phyloP scores from a whole-genome alignment of 2,329 filamentous ascomycete genomes.

The Chrysoporthe austroafricana region DNA sequence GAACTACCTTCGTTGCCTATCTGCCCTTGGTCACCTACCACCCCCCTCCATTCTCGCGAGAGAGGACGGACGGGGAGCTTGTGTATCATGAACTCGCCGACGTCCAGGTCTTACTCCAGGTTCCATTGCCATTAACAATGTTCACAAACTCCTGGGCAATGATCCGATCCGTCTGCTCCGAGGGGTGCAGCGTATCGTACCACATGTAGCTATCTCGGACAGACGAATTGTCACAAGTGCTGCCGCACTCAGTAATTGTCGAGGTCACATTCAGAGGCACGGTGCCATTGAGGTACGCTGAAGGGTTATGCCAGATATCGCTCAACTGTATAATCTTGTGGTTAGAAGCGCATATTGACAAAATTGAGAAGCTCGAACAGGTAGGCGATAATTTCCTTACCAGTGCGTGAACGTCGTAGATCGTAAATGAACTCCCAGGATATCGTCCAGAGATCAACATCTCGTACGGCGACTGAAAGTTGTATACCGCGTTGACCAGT shows the following conservation, averaged over 20 bases:
- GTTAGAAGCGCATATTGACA: too few species aligned
- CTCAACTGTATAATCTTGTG: conserved; percentile 41
- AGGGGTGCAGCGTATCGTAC: conserved; percentile 63
- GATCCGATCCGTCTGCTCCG: conserved; percentile 56
- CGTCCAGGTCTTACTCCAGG: conserved; percentile 27
- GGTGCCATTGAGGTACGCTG: conserved; percentile 56
- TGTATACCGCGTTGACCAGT: conserved; percentile 54
- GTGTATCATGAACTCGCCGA: background rate
- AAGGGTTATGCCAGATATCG: conserved; percentile 59
- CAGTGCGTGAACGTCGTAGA: conserved; percentile 57
- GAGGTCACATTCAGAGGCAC: conserved; percentile 56
- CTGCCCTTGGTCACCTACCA: background rate
- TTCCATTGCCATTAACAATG: conserved; percentile 48
- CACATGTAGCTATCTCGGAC: conserved; percentile 54
- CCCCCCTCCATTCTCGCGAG: too few species aligned
- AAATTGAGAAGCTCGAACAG: background rate
- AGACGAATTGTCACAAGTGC: conserved; percentile 40
- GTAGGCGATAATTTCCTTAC: conserved; percentile 37
- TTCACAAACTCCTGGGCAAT: conserved; percentile 58
- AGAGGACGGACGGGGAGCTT: background rate
- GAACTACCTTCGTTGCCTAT: background rate
- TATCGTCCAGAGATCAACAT: conserved; percentile 46
- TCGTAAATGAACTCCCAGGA: conserved; percentile 53
- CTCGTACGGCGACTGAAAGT: conserved; percentile 54
- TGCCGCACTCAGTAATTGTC: conserved; percentile 48